These are phyloP conservation scores for Houttuynia cordata DNA, from an alignment of 164 flowering plant species.

Conservation along the genomic window DNA sequence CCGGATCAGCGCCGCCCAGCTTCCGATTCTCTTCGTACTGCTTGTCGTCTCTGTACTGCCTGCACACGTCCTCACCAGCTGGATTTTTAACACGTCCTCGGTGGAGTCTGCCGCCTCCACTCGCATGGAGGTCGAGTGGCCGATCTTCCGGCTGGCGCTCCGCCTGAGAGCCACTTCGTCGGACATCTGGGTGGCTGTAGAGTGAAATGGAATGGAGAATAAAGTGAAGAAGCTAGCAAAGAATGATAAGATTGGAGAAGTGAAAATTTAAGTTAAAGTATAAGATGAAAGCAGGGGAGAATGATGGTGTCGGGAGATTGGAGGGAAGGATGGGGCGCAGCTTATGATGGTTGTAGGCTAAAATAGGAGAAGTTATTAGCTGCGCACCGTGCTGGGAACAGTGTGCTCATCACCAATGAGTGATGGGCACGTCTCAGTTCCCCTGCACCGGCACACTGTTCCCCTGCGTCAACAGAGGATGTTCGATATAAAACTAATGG, in stretches of 20 bases:
- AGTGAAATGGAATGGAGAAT: background rate
- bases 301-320: background rate
- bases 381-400: no score
- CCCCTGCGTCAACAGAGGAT: no score
- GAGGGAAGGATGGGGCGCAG: background rate
- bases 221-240: background rate
- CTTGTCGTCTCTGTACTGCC: background rate
- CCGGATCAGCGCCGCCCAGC: conserved; percentile 4
- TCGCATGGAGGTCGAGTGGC: conserved; percentile 22
- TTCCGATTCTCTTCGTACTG: conserved; percentile 6
- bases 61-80: conserved; percentile 11
- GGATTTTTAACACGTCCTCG: conserved; percentile 13
- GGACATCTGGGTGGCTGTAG: background rate
- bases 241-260: background rate
- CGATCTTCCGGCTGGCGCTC: conserved; percentile 22
- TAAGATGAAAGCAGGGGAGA: background rate
- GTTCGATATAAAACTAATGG: background rate
- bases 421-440: no score
- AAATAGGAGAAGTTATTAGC: no score
- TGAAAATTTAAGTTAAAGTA: background rate
- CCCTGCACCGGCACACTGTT: no score
- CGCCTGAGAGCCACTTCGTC: background rate
- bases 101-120: conserved; percentile 15
- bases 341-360: background rate
- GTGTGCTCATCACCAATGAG: no score